Evolutionary conservation across 176 grass and related monocot species (phyloP).

Genomic region (Juncus effusus): DNA sequence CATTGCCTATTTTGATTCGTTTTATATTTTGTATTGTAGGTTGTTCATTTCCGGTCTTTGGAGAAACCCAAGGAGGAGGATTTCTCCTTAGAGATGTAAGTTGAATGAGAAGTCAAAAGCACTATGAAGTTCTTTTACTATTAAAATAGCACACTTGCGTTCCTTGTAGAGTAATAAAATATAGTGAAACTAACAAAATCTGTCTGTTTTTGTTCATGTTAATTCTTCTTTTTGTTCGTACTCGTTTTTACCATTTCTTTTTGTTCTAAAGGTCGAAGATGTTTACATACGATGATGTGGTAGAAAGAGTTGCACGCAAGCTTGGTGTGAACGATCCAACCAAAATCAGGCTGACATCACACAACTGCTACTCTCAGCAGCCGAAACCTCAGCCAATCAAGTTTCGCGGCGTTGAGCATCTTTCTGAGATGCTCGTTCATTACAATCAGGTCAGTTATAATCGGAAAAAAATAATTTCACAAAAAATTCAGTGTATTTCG

Average conservation of each 20-base stretch:
- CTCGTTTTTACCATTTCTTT: slow-evolving; percentile 21
- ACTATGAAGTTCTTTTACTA: slow-evolving; percentile 6
- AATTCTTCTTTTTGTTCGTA: no score
- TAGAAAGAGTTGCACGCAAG: slow-evolving; percentile 86
- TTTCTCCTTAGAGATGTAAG: slow-evolving; percentile 92
- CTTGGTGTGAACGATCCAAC: slow-evolving; percentile 82
- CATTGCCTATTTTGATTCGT: slow-evolving; percentile 22
- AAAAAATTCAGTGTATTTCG: slow-evolving; percentile 9
- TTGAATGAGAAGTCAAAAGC: slow-evolving; percentile 15
- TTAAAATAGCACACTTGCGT: neutral
- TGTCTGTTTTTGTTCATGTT: no score
- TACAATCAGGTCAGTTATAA: slow-evolving; percentile 72
- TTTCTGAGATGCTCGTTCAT: slow-evolving; percentile 88
- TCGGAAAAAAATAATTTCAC: neutral
- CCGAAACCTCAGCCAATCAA: slow-evolving; percentile 99
- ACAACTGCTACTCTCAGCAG: slow-evolving; percentile 99
- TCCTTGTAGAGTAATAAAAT: no score
- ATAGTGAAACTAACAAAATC: no score
- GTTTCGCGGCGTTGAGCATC: slow-evolving; percentile 77
- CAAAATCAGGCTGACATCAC: slow-evolving; percentile 96
- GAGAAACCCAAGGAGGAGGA: slow-evolving; percentile 97
- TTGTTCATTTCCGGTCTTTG: slow-evolving; percentile 87
- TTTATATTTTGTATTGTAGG: slow-evolving; percentile 42
- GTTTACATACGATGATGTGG: slow-evolving; percentile 89
- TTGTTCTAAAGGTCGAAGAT: slow-evolving; percentile 67